Conservation (phyloP, 2,329 filamentous ascomycete genomes). For the Dryadomyces quercivorus region DNA sequence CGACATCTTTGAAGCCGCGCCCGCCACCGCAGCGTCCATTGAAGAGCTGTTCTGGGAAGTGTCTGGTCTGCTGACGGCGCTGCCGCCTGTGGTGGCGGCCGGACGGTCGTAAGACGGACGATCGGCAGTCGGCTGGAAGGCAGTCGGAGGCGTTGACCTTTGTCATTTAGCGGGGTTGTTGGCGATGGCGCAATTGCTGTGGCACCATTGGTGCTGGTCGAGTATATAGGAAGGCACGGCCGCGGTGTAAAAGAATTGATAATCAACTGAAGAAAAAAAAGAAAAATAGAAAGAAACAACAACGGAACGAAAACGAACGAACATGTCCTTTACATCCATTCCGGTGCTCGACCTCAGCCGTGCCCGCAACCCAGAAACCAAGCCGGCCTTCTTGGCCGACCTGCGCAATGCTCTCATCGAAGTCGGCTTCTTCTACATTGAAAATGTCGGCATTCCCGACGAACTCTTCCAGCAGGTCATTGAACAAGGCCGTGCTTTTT, state of each 20-base stretch:
- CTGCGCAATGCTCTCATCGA: constrained; percentile 68
- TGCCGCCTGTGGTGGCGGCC: background rate
- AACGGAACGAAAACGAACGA: background rate
- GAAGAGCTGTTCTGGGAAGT: constrained; percentile 68
- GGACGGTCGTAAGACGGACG: background rate
- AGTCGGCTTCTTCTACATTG: constrained; percentile 80
- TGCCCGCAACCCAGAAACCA: constrained; percentile 51
- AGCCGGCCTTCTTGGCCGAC: constrained; percentile 57
- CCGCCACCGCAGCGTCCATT: constrained; percentile 57
- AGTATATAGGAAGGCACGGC: background rate
- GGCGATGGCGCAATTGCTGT: constrained; percentile 1
- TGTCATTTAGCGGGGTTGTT: background rate
- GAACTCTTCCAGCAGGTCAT: constrained; percentile 55
- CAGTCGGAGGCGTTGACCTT: background rate
- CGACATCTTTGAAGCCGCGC: constrained; percentile 57
- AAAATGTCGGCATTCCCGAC: constrained; percentile 62
- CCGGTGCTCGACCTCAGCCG: constrained; percentile 66
- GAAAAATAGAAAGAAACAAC: background rate
- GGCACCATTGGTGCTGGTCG: background rate
- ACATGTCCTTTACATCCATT: constrained; percentile 61
- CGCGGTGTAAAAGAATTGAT: background rate
- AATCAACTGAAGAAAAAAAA: background rate
- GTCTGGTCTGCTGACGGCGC: constrained; percentile 41
- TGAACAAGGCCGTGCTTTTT: constrained; percentile 57
- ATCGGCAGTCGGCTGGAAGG: background rate